Evolutionary conservation across 225 moss, liverwort and hornwort genomes (phyloP).

Genomic region (Straminergon stramineum): DNA sequence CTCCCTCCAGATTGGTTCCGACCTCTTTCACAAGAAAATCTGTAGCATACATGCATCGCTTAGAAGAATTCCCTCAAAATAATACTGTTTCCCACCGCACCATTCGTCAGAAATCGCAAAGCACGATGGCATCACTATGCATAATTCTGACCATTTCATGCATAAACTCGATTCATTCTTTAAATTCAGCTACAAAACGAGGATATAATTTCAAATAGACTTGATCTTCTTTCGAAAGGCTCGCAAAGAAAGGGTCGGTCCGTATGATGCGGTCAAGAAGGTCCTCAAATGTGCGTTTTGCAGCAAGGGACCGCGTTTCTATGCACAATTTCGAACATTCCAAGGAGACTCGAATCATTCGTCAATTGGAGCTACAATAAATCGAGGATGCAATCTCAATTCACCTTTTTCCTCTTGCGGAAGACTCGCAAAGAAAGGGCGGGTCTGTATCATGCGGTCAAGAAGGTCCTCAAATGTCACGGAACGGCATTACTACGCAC

Average conservation of each 20-base stretch:
- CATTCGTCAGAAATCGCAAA: neutral
- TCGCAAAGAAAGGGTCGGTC: conserved; percentile 4
- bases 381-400: neutral
- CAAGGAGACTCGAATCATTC: neutral
- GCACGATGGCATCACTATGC: neutral
- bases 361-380: neutral
- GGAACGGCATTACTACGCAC: neutral
- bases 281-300: conserved; percentile 7
- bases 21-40: conserved; percentile 20
- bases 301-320: neutral
- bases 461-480: conserved; percentile 8
- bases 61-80: neutral
- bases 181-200: neutral
- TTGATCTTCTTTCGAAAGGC: neutral
- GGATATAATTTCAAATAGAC: neutral
- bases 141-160: neutral
- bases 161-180: neutral
- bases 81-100: neutral
- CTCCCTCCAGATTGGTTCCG: conserved; percentile 20
- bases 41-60: neutral
- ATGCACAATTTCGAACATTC: neutral
- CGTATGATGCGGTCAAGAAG: conserved; percentile 5
- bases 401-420: neutral
- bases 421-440: conserved; percentile 12
- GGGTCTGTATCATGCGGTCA: neutral